phyloP scores from a whole-genome alignment of 306 rosid genomes.

The Abrus pulchellus region DNA sequence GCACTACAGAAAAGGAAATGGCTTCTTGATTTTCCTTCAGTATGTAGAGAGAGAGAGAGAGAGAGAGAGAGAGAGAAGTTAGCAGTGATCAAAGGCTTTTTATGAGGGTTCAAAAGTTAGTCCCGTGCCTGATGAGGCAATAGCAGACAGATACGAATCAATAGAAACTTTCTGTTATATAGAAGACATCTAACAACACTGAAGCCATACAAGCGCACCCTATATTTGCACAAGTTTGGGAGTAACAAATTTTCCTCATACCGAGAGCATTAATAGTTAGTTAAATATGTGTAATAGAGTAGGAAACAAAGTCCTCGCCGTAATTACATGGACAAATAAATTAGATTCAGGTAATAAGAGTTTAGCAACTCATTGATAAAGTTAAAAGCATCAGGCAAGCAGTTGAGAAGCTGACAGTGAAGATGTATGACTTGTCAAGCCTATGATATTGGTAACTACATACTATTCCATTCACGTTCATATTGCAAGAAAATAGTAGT shows the following conservation, averaged over 20 bases:
- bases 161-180: background rate
- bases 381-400: constrained; percentile 9
- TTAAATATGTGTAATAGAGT: background rate
- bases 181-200: constrained; percentile 16
- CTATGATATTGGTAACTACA: background rate
- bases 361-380: constrained; percentile 10
- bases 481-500: constrained; percentile 30
- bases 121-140: background rate
- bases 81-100: background rate
- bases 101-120: background rate
- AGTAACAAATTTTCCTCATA: background rate
- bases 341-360: background rate
- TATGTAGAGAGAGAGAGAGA: background rate
- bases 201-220: background rate
- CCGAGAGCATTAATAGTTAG: background rate
- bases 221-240: background rate
- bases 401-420: constrained; percentile 14
- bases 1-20: constrained; percentile 5
- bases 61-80: background rate
- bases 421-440: constrained; percentile 13
- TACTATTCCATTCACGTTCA: constrained; percentile 7
- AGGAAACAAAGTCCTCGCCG: background rate
- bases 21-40: background rate
- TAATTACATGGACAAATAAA: background rate
- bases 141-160: background rate